Percentiles rank a stretch among this genome's conserved stretches.
Evolutionary conservation across 2,329 filamentous ascomycete genomes (phyloP).

Genomic region (Piedraia hortae): DNA sequence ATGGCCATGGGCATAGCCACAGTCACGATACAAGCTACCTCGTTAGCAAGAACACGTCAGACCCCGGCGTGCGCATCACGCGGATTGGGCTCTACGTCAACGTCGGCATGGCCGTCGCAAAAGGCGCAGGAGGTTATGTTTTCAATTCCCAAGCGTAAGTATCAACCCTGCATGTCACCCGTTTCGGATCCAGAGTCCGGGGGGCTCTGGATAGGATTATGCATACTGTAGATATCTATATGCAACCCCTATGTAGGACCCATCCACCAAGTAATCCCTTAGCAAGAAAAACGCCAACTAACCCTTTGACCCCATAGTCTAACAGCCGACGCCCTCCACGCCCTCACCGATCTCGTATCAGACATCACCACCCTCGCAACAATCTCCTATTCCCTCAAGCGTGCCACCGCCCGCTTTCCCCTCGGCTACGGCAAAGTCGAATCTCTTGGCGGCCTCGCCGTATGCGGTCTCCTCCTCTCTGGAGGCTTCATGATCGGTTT

Average conservation of each 20-base stretch:
- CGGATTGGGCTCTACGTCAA: conserved; percentile 72
- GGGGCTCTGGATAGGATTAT: no score
- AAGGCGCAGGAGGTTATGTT: conserved; percentile 71
- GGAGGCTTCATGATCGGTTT: conserved; percentile 80
- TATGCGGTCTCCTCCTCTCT: conserved; percentile 68
- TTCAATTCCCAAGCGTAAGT: conserved; percentile 57
- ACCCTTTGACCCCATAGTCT: no score
- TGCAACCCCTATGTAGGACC: no score
- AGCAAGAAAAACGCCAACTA: no score
- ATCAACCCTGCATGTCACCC: no score
- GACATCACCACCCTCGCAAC: conserved; percentile 85
- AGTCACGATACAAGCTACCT: conserved; percentile 69
- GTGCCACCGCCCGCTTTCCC: conserved; percentile 60
- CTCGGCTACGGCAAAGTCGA: conserved; percentile 94
- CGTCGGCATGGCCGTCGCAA: conserved; percentile 75
- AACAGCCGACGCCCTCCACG: conserved; percentile 71
- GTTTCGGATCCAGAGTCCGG: no score
- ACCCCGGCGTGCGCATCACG: conserved; percentile 84
- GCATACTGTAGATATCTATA: no score
- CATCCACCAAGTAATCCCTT: no score
- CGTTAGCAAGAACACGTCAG: conserved; percentile 56
- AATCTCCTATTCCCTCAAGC: conserved; percentile 73
- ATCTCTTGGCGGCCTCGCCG: conserved; percentile 73
- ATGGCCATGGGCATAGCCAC: conserved; percentile 37
- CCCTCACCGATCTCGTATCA: conserved; percentile 78